A percentile compares a stretch with the other conserved stretches of the same genome.
These are phyloP conservation scores for Trametes maxima DNA, from an alignment of 768 basidiomycete genomes.

Conservation along the genomic window DNA sequence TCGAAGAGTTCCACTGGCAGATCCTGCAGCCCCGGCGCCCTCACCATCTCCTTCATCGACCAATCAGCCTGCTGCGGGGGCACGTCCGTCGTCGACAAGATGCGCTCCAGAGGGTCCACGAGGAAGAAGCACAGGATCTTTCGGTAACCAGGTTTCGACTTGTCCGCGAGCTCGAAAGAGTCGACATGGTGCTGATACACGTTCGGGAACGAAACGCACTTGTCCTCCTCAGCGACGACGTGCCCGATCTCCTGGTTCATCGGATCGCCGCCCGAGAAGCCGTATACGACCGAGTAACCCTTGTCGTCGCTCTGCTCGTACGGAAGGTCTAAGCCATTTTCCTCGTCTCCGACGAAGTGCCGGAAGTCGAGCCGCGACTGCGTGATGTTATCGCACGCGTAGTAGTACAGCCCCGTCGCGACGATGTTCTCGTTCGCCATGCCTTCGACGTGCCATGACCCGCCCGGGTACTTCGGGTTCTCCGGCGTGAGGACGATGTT, in stretches of 20 bases:
- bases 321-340: background rate
- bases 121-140: constrained; percentile 44
- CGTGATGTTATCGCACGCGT: constrained; percentile 39
- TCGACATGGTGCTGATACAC: constrained; percentile 41
- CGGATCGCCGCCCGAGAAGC: constrained; percentile 9
- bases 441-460: constrained; percentile 38
- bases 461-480: constrained; percentile 34
- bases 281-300: constrained; percentile 10
- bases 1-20: constrained; percentile 27
- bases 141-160: constrained; percentile 38
- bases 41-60: constrained; percentile 11
- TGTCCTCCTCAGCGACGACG: constrained; percentile 33
- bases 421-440: constrained; percentile 22
- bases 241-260: constrained; percentile 32
- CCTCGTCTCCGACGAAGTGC: constrained; percentile 20
- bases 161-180: constrained; percentile 38
- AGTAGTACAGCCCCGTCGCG: constrained; percentile 29
- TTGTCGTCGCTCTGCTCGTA: constrained; percentile 10
- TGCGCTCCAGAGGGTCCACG: constrained; percentile 36
- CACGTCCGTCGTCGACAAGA: constrained; percentile 36
- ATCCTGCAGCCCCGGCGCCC: background rate
- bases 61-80: constrained; percentile 38
- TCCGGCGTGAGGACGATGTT: constrained; percentile 37
- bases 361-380: constrained; percentile 39
- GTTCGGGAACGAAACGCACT: constrained; percentile 43